Percentiles rank a stretch among this genome's conserved stretches.
Evolutionary conservation across 2,329 filamentous ascomycete species (phyloP).

Genomic region (Neofusicoccum sp.): DNA sequence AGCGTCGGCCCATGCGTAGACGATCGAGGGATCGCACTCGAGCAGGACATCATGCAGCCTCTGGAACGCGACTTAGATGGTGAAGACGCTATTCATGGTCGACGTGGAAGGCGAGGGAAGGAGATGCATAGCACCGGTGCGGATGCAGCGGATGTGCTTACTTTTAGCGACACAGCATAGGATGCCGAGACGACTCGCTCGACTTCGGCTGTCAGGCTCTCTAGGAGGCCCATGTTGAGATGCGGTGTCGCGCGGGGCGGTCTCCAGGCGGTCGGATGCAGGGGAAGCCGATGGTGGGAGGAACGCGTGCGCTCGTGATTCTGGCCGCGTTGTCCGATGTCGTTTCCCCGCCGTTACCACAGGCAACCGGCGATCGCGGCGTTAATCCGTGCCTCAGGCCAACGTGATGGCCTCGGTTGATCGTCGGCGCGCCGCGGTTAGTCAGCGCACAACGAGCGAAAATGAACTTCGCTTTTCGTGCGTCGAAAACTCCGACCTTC

Average conservation of each 20-base stretch:
- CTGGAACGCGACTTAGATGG: slow-evolving; percentile 23
- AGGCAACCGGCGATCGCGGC: slow-evolving; percentile 7
- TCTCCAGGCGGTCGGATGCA: neutral
- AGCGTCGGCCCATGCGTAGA: slow-evolving; percentile 46
- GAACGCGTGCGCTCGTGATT: neutral
- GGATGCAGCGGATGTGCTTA: slow-evolving; percentile 33
- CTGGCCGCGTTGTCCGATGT: neutral
- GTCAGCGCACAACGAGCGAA: slow-evolving; percentile 19
- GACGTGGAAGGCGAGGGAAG: neutral
- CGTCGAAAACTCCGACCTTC: slow-evolving; percentile 23
- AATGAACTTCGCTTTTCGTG: slow-evolving; percentile 16
- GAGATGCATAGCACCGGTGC: slow-evolving; percentile 18
- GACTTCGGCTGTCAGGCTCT: slow-evolving; percentile 41
- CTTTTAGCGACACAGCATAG: slow-evolving; percentile 52
- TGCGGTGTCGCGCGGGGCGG: neutral
- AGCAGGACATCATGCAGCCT: slow-evolving; percentile 36
- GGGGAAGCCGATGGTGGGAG: neutral
- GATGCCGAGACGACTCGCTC: slow-evolving; percentile 48
- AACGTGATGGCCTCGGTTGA: neutral
- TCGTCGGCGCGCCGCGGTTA: slow-evolving; percentile 11
- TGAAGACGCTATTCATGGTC: neutral
- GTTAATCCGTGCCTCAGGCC: neutral
- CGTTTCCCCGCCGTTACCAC: neutral
- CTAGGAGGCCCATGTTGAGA: slow-evolving; percentile 17
- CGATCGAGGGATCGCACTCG: slow-evolving; percentile 31